Conservation (phyloP, 805 yeast species). For the Saturnispora hagleri region DNA sequence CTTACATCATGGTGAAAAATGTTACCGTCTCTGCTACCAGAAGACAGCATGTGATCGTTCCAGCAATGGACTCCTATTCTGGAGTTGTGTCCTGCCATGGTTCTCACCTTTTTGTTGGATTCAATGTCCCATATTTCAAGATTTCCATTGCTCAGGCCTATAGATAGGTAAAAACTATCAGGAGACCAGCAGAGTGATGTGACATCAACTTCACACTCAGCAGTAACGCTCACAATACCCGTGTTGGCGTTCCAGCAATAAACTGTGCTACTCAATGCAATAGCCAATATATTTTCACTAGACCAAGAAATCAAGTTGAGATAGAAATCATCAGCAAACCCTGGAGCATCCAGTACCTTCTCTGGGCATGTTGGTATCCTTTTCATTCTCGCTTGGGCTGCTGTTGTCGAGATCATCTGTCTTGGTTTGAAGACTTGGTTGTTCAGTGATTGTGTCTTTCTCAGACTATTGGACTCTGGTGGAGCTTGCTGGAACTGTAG, state of each 20-base stretch:
- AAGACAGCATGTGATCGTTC: constrained; percentile 70
- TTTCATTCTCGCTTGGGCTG: constrained; percentile 61
- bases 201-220: constrained; percentile 47
- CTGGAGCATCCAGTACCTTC: constrained; percentile 93
- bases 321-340: constrained; percentile 86
- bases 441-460: constrained; percentile 16
- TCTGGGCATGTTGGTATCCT: constrained; percentile 83
- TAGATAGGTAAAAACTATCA: constrained; percentile 77
- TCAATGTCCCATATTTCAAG: constrained; percentile 93
- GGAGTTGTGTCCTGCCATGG: constrained; percentile 66
- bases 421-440: constrained; percentile 15
- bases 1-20: constrained; percentile 88
- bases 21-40: constrained; percentile 84
- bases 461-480: constrained; percentile 40
- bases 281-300: constrained; percentile 66
- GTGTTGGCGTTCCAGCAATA: constrained; percentile 89
- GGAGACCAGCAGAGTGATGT: constrained; percentile 84
- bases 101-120: constrained; percentile 59
- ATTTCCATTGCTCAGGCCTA: constrained; percentile 76
- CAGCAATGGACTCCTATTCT: constrained; percentile 80
- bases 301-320: constrained; percentile 87
- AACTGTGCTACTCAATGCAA: constrained; percentile 75
- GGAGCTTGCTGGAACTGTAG: constrained; percentile 81
- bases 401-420: constrained; percentile 29
- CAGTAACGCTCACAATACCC: constrained; percentile 63